A percentile compares a stretch with the other conserved stretches of the same genome.
Conservation (phyloP, 2,329 filamentous ascomycete genomes). For the Cadophora gregata region DNA sequence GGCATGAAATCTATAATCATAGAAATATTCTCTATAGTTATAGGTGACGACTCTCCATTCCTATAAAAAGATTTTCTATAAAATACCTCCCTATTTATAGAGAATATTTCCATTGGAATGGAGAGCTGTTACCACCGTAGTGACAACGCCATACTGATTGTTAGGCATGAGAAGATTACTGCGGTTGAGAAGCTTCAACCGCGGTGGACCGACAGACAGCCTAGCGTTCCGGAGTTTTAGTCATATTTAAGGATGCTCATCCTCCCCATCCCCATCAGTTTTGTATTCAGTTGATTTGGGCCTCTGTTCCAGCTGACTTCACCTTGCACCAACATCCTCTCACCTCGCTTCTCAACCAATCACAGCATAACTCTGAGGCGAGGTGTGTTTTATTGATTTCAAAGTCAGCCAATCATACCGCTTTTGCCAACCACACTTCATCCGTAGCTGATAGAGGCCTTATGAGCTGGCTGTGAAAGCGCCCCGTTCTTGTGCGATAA, state of each 20-base stretch:
- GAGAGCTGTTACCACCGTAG: no score
- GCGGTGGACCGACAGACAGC: neutral
- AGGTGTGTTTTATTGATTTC: neutral
- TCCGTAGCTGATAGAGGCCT: neutral
- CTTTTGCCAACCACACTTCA: neutral
- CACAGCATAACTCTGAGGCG: neutral
- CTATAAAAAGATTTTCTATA: no score
- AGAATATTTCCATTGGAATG: no score
- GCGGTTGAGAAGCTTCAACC: neutral
- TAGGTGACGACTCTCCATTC: no score
- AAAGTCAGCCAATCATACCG: neutral
- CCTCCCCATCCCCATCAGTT: neutral
- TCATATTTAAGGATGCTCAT: neutral
- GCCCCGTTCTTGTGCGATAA: slow-evolving; percentile 9
- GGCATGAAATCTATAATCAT: no score
- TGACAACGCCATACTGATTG: neutral
- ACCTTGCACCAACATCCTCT: neutral
- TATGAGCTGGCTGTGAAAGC: neutral
- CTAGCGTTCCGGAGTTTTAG: neutral
- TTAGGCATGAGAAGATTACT: neutral
- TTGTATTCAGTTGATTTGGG: neutral
- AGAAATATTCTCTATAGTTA: no score
- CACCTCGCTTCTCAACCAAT: neutral
- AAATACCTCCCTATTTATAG: no score
- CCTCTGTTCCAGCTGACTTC: neutral